Percentiles rank a stretch among this genome's conserved stretches.
Conservation (phyloP, 768 basidiomycete species). For the Auricularia sp. region DNA sequence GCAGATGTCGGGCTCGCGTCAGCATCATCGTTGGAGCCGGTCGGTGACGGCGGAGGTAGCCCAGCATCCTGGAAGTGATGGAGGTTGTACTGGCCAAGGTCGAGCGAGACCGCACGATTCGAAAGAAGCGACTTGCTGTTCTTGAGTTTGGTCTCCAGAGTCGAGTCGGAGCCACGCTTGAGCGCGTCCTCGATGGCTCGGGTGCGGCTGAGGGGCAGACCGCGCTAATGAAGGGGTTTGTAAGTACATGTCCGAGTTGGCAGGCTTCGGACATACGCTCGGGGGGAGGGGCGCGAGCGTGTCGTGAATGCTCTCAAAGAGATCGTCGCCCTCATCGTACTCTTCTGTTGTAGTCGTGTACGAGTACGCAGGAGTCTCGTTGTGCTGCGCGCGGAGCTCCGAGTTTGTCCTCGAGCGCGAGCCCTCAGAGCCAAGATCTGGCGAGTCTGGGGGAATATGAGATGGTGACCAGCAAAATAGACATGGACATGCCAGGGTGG, state of each 20-base stretch:
- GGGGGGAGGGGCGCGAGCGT: constrained; percentile 1
- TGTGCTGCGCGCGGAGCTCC: not conserved
- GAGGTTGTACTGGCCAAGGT: constrained; percentile 55
- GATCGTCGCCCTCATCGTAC: constrained; percentile 1
- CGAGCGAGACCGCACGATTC: constrained; percentile 83
- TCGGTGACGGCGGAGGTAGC: constrained; percentile 64
- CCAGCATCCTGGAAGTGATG: constrained; percentile 1
- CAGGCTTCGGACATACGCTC: constrained; percentile 1
- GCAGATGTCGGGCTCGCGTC: constrained; percentile 72
- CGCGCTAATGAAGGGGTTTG: constrained; percentile 26
- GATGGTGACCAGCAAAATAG: constrained; percentile 31
- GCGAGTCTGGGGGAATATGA: constrained; percentile 1
- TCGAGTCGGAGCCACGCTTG: constrained; percentile 75
- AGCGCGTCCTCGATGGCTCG: constrained; percentile 64
- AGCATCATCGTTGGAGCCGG: constrained; percentile 63
- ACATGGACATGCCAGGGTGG: constrained; percentile 37
- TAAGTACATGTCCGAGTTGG: not conserved
- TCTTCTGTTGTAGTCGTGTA: not conserved
- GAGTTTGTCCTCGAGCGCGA: not conserved
- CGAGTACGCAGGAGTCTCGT: not conserved
- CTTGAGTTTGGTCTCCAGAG: constrained; percentile 75
- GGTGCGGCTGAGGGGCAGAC: constrained; percentile 48
- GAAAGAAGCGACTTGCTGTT: constrained; percentile 72
- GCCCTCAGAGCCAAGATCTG: not conserved
- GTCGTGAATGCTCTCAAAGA: not conserved